Conservation (phyloP, 139 green algal genomes). For the Pseudopediastrum boryanum region DNA sequence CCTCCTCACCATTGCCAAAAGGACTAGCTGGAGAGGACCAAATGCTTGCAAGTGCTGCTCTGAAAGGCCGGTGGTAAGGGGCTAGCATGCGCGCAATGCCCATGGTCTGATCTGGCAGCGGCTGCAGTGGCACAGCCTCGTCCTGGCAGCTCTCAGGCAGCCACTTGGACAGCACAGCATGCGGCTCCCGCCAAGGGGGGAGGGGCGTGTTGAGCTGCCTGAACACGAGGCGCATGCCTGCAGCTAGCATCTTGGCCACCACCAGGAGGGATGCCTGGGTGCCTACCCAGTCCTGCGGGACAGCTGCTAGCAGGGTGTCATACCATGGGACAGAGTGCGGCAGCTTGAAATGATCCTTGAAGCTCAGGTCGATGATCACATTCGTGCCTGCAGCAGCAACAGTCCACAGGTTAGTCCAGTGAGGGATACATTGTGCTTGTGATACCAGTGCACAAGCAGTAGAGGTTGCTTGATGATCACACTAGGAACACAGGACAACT, state of each 20-base stretch:
- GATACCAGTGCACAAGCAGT: no score
- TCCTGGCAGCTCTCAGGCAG: conserved; percentile 7
- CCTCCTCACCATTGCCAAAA: no score
- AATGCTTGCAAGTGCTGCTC: conserved; percentile 15
- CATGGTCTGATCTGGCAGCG: conserved; percentile 16
- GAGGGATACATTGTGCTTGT: no score
- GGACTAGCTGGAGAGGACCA: no score
- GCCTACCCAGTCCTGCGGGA: conserved; percentile 36
- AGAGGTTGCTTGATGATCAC: no score
- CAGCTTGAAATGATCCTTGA: conserved; percentile 22
- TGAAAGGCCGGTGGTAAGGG: conserved; percentile 30
- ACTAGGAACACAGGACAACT: no score
- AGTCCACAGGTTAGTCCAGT: background rate
- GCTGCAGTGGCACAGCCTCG: conserved; percentile 12
- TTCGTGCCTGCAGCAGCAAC: background rate
- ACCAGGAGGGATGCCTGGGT: background rate
- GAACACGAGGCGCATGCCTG: conserved; percentile 26
- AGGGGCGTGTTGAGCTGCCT: conserved; percentile 15
- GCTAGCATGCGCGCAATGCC: conserved; percentile 10
- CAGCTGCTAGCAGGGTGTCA: conserved; percentile 21
- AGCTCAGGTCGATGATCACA: conserved; percentile 32
- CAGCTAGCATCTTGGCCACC: conserved; percentile 13
- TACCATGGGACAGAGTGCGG: conserved; percentile 17
- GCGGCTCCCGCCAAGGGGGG: conserved; percentile 31
- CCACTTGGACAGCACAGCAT: conserved; percentile 25